Evolutionary conservation across 805 yeast genomes (phyloP).

Genomic region (Ogataea paradorogensis): DNA sequence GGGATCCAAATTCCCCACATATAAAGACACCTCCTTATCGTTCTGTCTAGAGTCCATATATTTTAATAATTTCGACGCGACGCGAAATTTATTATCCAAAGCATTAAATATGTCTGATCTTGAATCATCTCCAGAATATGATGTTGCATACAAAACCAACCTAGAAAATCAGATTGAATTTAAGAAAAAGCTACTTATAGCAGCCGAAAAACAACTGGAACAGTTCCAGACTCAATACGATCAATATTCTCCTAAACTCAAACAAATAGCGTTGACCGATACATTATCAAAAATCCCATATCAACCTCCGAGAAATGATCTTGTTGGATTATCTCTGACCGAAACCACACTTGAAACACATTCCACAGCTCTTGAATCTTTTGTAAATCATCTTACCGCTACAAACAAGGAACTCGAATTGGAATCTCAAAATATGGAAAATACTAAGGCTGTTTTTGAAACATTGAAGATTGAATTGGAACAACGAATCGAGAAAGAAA

Average conservation of each 20-base stretch:
- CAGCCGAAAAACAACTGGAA: constrained; percentile 20
- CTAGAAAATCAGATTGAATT: constrained; percentile 23
- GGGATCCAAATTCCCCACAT: constrained; percentile 80
- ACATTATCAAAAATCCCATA: constrained; percentile 27
- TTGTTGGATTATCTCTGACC: constrained; percentile 28
- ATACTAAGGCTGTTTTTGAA: constrained; percentile 5
- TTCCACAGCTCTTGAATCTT: constrained; percentile 6
- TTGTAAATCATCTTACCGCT: neutral
- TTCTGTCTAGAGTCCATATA: constrained; percentile 23
- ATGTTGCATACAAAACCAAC: constrained; percentile 17
- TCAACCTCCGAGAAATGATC: constrained; percentile 30
- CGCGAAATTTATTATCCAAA: constrained; percentile 6
- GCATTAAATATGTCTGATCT: constrained; percentile 3
- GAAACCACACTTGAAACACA: constrained; percentile 17
- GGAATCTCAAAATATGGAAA: constrained; percentile 6
- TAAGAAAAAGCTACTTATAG: constrained; percentile 20
- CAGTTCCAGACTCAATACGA: constrained; percentile 3
- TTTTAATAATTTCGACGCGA: constrained; percentile 10
- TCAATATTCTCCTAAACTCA: constrained; percentile 2
- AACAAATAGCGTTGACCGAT: constrained; percentile 24
- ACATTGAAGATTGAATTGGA: constrained; percentile 10
- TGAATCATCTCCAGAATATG: constrained; percentile 7
- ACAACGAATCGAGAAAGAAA: constrained; percentile 10
- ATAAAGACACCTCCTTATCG: constrained; percentile 60
- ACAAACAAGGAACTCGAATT: constrained; percentile 1